Percentiles rank a stretch among this genome's conserved stretches.
These are phyloP conservation scores for Ganoderma sp. DNA, from an alignment of 1,284 basidiomycete genomes.

Conservation along the genomic window DNA sequence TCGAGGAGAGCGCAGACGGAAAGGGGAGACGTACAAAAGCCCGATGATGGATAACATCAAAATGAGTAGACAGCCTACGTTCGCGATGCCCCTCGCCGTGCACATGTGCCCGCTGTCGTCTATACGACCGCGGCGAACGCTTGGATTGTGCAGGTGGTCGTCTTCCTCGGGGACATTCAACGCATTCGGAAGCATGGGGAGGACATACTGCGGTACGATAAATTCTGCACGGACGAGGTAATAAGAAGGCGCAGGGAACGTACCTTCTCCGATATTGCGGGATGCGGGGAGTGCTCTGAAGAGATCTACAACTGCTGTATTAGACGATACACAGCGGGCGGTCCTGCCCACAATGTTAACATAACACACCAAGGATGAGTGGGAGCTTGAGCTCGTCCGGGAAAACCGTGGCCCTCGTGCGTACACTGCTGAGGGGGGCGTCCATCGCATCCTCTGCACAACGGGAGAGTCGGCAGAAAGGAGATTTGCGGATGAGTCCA, in stretches of 20 bases:
- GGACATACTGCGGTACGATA: slow-evolving; percentile 72
- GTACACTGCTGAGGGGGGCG: neutral
- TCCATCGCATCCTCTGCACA: neutral
- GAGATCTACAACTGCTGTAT: neutral
- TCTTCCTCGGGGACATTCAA: slow-evolving; percentile 65
- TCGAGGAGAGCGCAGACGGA: neutral
- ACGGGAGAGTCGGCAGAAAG: neutral
- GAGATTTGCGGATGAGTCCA: neutral
- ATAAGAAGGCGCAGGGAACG: too few relatives aligned
- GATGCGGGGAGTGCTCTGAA: slow-evolving; percentile 36
- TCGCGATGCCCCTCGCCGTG: slow-evolving; percentile 74
- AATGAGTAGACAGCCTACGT: slow-evolving; percentile 79
- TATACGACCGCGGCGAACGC: slow-evolving; percentile 68
- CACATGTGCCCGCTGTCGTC: slow-evolving; percentile 67
- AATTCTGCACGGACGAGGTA: slow-evolving; percentile 49
- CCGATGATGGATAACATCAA: slow-evolving; percentile 66
- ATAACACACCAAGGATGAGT: neutral
- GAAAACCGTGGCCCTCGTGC: neutral
- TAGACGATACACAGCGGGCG: neutral
- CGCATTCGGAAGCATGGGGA: slow-evolving; percentile 69
- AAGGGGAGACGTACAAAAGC: slow-evolving; percentile 64
- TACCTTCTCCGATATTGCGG: slow-evolving; percentile 47
- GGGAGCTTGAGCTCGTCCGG: neutral
- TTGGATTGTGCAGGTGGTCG: slow-evolving; percentile 76
- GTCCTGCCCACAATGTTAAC: neutral